Base-by-base conservation (phyloP, 306 rosid genomes). In the Cajanus cajan region DNA sequence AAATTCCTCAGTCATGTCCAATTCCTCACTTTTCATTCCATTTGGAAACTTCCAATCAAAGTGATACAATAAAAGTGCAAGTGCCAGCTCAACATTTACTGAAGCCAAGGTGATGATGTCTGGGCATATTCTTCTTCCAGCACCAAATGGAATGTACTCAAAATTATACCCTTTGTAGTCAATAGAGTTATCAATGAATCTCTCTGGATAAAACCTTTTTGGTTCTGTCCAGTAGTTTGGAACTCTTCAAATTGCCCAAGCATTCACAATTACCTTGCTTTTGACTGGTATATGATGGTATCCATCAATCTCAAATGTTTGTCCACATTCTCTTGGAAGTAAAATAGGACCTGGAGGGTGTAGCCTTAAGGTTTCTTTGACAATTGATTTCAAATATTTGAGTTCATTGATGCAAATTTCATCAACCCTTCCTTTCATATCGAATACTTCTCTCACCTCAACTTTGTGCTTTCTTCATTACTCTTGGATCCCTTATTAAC, bases 41-140 rank as follows among this genome's bases (percentile, higher is more conserved):
- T 55, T 55, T 8, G 62, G 34, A 22, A 55, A 15, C 33, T 55
- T 55, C 62, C 62, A 55, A 55, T 55, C 62, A 10, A 55, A 55
- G 33, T 55, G 62, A 55, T 55, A 55, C 62, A 55, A 55, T 15
- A 55, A 55, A 55, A 55, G 21, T 21, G 62, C 62, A 55, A 55
- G 34, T 3, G n/a, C 2, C 34, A 55, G 4, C n/a, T 55, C 62
- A 21, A 21, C 33, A 55, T 22, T 55, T 22, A 9, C 0, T 13
- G 21, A 22, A 55, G 15, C 62, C 8, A 21, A 22, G 0, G 62
- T 55, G 62, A 6, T 55, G 62, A 6, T 55, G 7, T 33, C 62
- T 3, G 62, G 62, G 62, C 62, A 55, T 55, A 55, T 55, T 55
- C 62, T 55, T 22, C 62, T 55, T 55, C 62, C 62, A 55, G 62